Percentiles rank a stretch among this genome's conserved stretches.
Evolutionary conservation across 768 basidiomycete genomes (phyloP).

Genomic region (Lentinula raphanica): DNA sequence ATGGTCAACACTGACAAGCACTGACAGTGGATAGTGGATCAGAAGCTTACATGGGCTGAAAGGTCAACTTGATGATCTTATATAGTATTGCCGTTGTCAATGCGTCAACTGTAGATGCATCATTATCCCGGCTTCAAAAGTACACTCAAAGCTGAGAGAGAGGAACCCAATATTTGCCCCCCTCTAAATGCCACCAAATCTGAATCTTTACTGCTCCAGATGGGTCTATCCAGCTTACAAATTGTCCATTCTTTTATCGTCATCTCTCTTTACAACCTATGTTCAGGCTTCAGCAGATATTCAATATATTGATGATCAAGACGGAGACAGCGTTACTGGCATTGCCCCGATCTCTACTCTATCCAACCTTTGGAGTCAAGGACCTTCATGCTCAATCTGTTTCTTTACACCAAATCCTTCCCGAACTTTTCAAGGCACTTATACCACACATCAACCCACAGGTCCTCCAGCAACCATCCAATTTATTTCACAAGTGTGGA

Average conservation of each 20-base stretch:
- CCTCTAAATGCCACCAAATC: too few species aligned
- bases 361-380: not conserved
- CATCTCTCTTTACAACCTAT: not conserved
- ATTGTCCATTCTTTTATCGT: not conserved
- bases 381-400: not conserved
- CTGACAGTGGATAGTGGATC: too few species aligned
- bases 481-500: not conserved
- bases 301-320: not conserved
- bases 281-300: not conserved
- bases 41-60: too few species aligned
- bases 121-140: too few species aligned
- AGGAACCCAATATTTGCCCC: too few species aligned
- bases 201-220: not conserved
- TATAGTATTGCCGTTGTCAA: too few species aligned
- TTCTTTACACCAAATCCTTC: too few species aligned
- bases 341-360: not conserved
- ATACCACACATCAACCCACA: not conserved
- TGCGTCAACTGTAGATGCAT: too few species aligned
- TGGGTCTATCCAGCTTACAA: not conserved
- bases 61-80: too few species aligned
- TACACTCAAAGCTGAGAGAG: too few species aligned
- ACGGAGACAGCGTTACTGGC: not conserved
- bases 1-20: too few species aligned
- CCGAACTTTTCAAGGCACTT: not conserved
- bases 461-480: not conserved